These are phyloP conservation scores for Naganishia liquefaciens DNA, from an alignment of 1,284 basidiomycete species.

Conservation along the genomic window DNA sequence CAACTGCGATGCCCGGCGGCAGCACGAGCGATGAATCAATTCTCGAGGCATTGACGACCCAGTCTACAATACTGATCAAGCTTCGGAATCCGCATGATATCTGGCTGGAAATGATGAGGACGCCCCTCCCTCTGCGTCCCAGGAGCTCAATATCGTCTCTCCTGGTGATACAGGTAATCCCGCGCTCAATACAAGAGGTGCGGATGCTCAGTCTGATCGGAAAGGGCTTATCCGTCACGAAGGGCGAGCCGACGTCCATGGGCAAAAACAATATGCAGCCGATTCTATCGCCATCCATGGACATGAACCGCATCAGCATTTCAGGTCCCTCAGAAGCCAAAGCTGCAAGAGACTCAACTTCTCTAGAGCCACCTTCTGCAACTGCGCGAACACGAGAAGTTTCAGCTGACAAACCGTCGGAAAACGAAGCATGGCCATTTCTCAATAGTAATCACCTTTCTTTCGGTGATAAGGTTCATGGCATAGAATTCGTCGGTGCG, in stretches of 20 bases:
- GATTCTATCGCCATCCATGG: slow-evolving; percentile 14
- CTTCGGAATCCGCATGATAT: slow-evolving; percentile 9
- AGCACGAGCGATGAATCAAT: background rate
- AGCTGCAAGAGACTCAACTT: background rate
- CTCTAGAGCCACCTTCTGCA: background rate
- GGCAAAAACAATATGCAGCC: background rate
- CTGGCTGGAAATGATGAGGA: slow-evolving; percentile 24
- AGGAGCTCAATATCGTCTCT: slow-evolving; percentile 5
- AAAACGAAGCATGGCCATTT: background rate
- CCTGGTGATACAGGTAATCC: slow-evolving; percentile 23
- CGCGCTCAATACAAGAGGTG: slow-evolving; percentile 5
- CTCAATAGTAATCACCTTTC: too few relatives aligned
- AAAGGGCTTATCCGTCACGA: background rate
- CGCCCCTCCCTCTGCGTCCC: background rate
- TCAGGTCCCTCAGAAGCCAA: background rate
- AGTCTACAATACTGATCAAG: slow-evolving; percentile 14
- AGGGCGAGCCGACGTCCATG: background rate
- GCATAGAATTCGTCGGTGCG: background rate
- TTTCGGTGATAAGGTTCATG: background rate
- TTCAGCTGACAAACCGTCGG: background rate
- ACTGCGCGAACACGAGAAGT: background rate
- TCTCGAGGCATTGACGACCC: background rate
- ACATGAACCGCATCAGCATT: slow-evolving; percentile 10
- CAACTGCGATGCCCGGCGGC: too few relatives aligned
- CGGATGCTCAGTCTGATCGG: background rate